These are phyloP conservation scores for Mitragyna speciosa DNA, from an alignment of 257 asterid genomes.

Conservation along the genomic window DNA sequence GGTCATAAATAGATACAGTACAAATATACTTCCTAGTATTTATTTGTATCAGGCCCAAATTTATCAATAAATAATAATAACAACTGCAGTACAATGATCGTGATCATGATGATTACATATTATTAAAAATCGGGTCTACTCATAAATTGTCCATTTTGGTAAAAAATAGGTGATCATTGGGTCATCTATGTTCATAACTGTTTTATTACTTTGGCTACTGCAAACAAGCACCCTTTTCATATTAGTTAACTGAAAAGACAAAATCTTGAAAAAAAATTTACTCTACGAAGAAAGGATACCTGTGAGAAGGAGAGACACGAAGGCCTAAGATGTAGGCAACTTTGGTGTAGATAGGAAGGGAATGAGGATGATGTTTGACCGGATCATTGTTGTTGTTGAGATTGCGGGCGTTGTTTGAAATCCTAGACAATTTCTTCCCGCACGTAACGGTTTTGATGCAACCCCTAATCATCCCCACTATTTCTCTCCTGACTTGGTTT, in stretches of 20 bases:
- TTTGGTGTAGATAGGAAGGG: conserved; percentile 62
- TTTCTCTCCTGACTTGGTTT: conserved; percentile 46
- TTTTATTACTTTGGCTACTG: background rate
- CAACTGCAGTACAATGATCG: background rate
- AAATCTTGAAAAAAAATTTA: background rate
- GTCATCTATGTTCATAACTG: conserved; percentile 6
- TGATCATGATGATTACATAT: background rate
- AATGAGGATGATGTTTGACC: conserved; percentile 8
- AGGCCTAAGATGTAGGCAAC: conserved; percentile 89
- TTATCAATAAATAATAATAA: background rate
- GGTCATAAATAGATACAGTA: background rate
- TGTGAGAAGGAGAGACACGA: conserved; percentile 81
- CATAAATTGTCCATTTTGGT: conserved; percentile 21
- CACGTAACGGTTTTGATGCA: conserved; percentile 87
- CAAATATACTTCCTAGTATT: background rate
- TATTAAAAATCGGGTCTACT: background rate
- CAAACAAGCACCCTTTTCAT: background rate
- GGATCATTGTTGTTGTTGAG: background rate
- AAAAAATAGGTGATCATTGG: conserved; percentile 14
- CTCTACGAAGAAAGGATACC: conserved; percentile 36
- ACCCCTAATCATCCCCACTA: conserved; percentile 85
- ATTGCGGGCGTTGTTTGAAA: conserved; percentile 5
- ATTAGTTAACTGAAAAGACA: background rate
- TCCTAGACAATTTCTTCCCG: conserved; percentile 52
- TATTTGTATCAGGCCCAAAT: background rate